A percentile compares a stretch with the other conserved stretches of the same genome.
phyloP scores from a whole-genome alignment of 2,329 filamentous ascomycete genomes.

The Scopulariopsis brevicaulis region DNA sequence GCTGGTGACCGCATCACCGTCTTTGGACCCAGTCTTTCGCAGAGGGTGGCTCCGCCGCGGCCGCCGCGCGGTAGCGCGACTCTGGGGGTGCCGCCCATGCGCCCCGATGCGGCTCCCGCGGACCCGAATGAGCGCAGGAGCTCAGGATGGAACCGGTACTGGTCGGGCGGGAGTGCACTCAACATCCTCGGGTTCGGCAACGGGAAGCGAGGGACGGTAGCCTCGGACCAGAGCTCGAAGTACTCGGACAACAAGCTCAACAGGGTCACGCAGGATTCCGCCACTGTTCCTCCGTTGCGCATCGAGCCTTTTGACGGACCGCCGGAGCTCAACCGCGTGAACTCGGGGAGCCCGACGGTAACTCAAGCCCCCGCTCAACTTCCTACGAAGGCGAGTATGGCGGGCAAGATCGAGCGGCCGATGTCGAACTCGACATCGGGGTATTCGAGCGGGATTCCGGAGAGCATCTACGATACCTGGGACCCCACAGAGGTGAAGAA shows the following conservation, averaged over 20 bases:
- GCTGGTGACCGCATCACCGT: constrained; percentile 1
- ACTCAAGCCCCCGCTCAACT: constrained; percentile 40
- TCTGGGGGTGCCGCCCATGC: constrained; percentile 13
- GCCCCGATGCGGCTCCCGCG: constrained; percentile 8
- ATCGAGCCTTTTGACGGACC: constrained; percentile 42
- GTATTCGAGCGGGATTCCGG: constrained; percentile 55
- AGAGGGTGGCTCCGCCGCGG: neutral
- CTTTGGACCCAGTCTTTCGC: constrained; percentile 3
- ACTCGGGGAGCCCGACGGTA: constrained; percentile 59
- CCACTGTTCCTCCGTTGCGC: constrained; percentile 56
- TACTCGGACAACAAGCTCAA: constrained; percentile 32
- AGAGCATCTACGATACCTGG: constrained; percentile 49
- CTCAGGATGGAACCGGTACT: constrained; percentile 69
- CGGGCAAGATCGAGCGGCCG: constrained; percentile 49
- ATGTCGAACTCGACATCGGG: constrained; percentile 38
- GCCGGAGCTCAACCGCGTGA: constrained; percentile 53
- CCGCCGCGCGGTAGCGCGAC: constrained; percentile 11
- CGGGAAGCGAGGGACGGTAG: constrained; percentile 36
- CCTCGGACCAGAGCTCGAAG: constrained; percentile 42
- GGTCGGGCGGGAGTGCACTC: constrained; percentile 60
- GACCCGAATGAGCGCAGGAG: constrained; percentile 36
- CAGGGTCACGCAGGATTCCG: constrained; percentile 53
- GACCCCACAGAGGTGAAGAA: constrained; percentile 31
- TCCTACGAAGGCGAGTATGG: constrained; percentile 43
- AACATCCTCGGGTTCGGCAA: constrained; percentile 51